phyloP scores from a whole-genome alignment of 306 rosid genomes.

The Cajanus cajan region DNA sequence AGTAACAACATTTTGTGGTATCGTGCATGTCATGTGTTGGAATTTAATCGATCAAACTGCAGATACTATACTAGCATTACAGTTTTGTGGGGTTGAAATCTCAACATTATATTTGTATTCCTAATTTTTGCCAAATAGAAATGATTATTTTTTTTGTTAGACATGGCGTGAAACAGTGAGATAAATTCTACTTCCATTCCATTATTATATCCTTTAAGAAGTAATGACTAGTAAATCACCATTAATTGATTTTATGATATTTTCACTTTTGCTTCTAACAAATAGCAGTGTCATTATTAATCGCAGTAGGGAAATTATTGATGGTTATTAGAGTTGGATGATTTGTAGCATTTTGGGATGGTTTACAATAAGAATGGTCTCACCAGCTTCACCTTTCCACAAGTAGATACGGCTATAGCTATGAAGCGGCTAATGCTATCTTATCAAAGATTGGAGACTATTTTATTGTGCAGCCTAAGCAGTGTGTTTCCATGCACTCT shows the following conservation, averaged over 20 bases:
- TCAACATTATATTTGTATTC: not conserved
- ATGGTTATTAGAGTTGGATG: constrained; percentile 5
- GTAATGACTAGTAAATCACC: not conserved
- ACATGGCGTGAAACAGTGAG: not conserved
- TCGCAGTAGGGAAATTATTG: not conserved
- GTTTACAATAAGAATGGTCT: constrained; percentile 35
- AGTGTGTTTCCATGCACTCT: constrained; percentile 30
- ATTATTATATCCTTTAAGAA: not conserved
- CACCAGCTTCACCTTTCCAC: constrained; percentile 24
- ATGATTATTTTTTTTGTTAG: not conserved
- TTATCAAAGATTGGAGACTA: constrained; percentile 20
- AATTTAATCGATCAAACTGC: not conserved
- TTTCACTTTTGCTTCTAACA: not conserved
- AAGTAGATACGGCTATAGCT: constrained; percentile 28
- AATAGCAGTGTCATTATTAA: not conserved
- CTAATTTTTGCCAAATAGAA: not conserved
- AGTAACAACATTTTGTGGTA: not conserved
- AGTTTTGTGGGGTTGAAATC: not conserved
- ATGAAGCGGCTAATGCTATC: constrained; percentile 24
- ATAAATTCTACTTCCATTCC: not conserved
- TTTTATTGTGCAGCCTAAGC: constrained; percentile 25
- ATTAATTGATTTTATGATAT: not conserved
- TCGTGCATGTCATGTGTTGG: not conserved
- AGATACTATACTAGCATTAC: not conserved
- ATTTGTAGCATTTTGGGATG: constrained; percentile 15